Conservation (phyloP, 78 protist genomes). For the Planoprotostelium fungivorum region DNA sequence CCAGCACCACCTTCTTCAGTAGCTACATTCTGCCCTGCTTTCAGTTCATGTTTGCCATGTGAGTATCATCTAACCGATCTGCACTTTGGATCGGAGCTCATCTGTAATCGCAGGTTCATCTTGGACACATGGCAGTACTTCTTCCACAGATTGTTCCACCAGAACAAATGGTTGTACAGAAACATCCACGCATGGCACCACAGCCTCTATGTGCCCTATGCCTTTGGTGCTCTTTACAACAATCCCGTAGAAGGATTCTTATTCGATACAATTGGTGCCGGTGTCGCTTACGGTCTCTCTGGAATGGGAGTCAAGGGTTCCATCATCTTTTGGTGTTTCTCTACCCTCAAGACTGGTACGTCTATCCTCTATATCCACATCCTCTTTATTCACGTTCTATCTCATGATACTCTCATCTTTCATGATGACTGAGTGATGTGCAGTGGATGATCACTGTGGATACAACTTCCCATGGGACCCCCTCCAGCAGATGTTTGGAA, state of each 20-base stretch:
- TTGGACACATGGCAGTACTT: slow-evolving; percentile 43
- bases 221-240: slow-evolving; percentile 41
- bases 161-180: slow-evolving; percentile 31
- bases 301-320: slow-evolving; percentile 16
- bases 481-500: slow-evolving; percentile 9
- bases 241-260: slow-evolving; percentile 49
- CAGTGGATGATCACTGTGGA: slow-evolving; percentile 14
- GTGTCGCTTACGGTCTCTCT: slow-evolving; percentile 13
- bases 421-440: not conserved
- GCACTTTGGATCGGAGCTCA: not conserved
- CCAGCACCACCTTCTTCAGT: not conserved
- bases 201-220: slow-evolving; percentile 32
- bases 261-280: slow-evolving; percentile 36
- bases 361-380: no score
- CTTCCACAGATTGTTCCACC: slow-evolving; percentile 40
- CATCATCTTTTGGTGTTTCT: slow-evolving; percentile 14
- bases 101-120: slow-evolving; percentile 3
- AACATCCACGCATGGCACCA: slow-evolving; percentile 50
- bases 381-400: no score
- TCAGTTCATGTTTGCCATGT: not conserved
- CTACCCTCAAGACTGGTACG: slow-evolving; percentile 22
- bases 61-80: not conserved
- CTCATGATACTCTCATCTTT: not conserved
- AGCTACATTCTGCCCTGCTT: not conserved
- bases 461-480: slow-evolving; percentile 19